Evolutionary conservation across 1,284 basidiomycete genomes (phyloP), one percentile per base, ranked within the genome.

Genomic region (Stereum hirsutum): DNA sequence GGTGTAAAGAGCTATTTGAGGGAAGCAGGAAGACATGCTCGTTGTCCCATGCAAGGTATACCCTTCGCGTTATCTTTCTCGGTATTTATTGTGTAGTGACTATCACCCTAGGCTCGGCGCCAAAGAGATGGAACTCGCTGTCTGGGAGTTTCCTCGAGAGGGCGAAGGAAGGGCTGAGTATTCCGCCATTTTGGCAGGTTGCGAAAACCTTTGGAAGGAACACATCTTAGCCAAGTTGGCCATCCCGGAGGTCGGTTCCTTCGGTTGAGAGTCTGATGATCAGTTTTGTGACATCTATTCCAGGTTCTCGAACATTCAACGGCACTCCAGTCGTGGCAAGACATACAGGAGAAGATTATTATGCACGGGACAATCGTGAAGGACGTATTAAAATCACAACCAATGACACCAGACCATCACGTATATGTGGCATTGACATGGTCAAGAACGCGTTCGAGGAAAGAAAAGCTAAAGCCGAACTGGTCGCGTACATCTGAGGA

Each of bases 111-210:
- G 41, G 12, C 41, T 42, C 5, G 41, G 41, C 12, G 33, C 41
- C 20, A 30, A 33, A n/a, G 41, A 42, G 7, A 42, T 42, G 32
- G 41, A 42, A 14, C 41, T 42, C 19, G n/a, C 41, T 20, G 41
- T 35, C 3, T 42, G 41, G 41, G 21, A 25, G 11, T n/a, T 42
- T 4, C 41, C 41, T 2, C 12, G 7, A n/a, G 41, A 42, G 14
- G n/a, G 24, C 11, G 31, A 11, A 14, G 41, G 32, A 6, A 30
- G 25, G 15, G 35, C 33, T 21, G 41, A 42, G 31, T 32, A 34
- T 11, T 17, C 41, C 5, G 41, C 41, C 1, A 6, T 42, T 4
- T 10, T 34, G 7, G 41, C 33, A 5, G 41, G 20, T 14, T 42
- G 41, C 34, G 41, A 35, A 2, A 20, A 17, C 8, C 30, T 42